Percentiles rank a stretch among this genome's conserved stretches.
These are phyloP conservation scores for Solanum dulcamara DNA, from an alignment of 257 asterid genomes.

Conservation along the genomic window DNA sequence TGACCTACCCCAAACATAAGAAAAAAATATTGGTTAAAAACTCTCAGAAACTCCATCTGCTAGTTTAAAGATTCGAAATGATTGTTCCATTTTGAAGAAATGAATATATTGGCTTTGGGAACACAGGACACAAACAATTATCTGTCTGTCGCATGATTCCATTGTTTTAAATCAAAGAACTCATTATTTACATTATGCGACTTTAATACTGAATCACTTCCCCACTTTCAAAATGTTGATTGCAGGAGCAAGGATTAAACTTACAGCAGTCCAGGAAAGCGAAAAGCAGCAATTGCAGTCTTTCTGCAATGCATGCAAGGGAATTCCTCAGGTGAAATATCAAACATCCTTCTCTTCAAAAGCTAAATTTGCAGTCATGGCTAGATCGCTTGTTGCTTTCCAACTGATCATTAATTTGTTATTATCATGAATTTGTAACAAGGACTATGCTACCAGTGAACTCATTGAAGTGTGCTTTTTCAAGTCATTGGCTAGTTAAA, in stretches of 20 bases:
- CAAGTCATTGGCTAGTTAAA: neutral
- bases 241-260: slow-evolving; percentile 58
- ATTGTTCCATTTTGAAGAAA: neutral
- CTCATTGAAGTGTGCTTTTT: neutral
- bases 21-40: neutral
- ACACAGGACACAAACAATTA: neutral
- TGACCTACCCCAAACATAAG: neutral
- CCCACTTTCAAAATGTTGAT: neutral
- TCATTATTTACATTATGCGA: neutral
- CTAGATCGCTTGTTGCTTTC: neutral
- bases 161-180: neutral
- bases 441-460: neutral
- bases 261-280: slow-evolving; percentile 48
- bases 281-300: slow-evolving; percentile 59
- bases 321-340: slow-evolving; percentile 84
- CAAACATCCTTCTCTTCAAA: neutral
- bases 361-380: neutral
- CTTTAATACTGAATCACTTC: neutral
- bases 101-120: neutral
- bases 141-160: neutral
- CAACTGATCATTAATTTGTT: neutral
- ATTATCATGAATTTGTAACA: neutral
- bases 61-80: neutral
- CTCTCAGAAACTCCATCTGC: neutral
- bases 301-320: slow-evolving; percentile 94